Evolutionary conservation across 2,329 filamentous ascomycete species (phyloP).

Genomic region (Xylaria sp.): DNA sequence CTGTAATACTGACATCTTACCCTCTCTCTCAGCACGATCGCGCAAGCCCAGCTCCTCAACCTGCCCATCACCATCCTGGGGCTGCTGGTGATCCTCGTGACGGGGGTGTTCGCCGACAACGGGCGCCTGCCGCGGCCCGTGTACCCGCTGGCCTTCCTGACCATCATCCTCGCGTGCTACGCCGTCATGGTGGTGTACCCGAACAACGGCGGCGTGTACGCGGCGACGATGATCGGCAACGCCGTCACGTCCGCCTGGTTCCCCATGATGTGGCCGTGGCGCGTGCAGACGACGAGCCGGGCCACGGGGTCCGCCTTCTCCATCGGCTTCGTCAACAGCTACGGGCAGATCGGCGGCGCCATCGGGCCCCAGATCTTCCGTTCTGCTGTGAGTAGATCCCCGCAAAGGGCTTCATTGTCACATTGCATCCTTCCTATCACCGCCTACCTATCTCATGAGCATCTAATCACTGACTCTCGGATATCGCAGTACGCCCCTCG

Average conservation of each 20-base stretch:
- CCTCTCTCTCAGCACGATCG: constrained; percentile 42
- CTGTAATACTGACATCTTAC: background rate
- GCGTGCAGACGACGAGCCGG: constrained; percentile 49
- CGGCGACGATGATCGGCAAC: constrained; percentile 49
- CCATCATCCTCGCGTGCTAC: constrained; percentile 49
- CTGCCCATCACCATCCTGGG: constrained; percentile 48
- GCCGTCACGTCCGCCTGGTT: constrained; percentile 48
- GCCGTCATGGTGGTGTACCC: constrained; percentile 49
- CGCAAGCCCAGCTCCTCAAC: constrained; percentile 51
- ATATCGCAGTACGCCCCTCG: constrained; percentile 51
- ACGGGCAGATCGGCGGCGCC: constrained; percentile 53
- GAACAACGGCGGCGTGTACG: constrained; percentile 49
- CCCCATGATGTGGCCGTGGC: constrained; percentile 56
- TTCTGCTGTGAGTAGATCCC: no score
- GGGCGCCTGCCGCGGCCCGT: constrained; percentile 46
- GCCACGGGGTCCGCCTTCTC: constrained; percentile 54
- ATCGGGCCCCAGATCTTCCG: constrained; percentile 52
- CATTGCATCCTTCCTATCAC: no score
- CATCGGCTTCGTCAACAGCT: constrained; percentile 53
- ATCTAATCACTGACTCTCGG: no score
- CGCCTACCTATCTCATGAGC: no score
- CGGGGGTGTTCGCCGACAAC: constrained; percentile 47
- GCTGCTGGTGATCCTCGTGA: constrained; percentile 45
- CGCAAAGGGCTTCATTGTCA: no score
- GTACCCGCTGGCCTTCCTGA: constrained; percentile 46